Evolutionary conservation across 2,329 filamentous ascomycete species (phyloP), one percentile per base, ranked within the genome.

Genomic region (Hypocrella siamensis): DNA sequence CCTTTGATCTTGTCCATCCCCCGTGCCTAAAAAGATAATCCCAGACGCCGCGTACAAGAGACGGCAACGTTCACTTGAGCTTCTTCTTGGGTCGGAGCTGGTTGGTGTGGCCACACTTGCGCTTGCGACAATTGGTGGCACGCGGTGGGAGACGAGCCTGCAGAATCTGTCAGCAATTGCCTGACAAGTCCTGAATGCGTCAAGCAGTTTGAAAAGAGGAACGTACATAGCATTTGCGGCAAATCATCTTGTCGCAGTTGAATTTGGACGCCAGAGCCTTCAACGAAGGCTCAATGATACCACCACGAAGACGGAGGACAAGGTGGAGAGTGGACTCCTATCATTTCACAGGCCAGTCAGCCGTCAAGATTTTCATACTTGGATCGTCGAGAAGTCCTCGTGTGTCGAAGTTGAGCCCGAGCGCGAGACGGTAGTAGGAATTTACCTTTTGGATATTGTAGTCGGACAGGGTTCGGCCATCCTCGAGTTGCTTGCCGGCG

Each of bases 1-100:
- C 45, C 46, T 48, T 44, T 49, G 43, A 47, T 46, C 45, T 46
- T 48, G 46, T 46, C 52, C 49, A 49, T 35, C 46, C 44, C 52
- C 48, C 47, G 38, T n/a, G n/a, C n/a, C n/a, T n/a, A 53, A 55
- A 56, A 49, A 52, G 54, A 51, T 46, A 48, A 56, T 52, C 31
- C 56, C 54, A 55, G 55, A 63, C 58, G 60, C 58, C 59, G 50
- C 52, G 54, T 54, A 47, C 53, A 52, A 52, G 37, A 26, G 49
- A n/a, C n/a, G n/a, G n/a, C n/a, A 54, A 56, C 49, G 53, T 57
- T 52, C 63, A 65, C 71, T 94, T 93, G 62, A 93, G 77, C 88
- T 98, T 98, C 86, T 98, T 98, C 88, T 98, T 98, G 65, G 90
- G 90, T 69, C 90, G 84, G 62, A 98, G 83, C 79, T 98, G 90